Evolutionary conservation across 345 rosid genomes (phyloP), one percentile per base, ranked within the genome.

Genomic region (Syzygium aromaticum): DNA sequence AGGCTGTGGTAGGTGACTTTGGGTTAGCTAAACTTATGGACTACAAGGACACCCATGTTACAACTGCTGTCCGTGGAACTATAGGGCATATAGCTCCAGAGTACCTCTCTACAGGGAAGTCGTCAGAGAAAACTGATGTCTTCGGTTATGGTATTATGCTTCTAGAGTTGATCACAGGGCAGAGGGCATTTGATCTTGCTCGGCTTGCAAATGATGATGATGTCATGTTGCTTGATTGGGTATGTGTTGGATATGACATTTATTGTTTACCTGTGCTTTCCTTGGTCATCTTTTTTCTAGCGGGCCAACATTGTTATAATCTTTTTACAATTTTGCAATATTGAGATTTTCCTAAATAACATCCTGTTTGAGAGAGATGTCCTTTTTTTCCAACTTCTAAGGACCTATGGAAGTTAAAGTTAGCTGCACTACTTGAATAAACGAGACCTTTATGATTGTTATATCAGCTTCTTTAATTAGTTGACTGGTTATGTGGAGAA

Each of bases 161-260:
- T 87, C 89, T 97, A 8, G 99, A 97, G 91, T 94, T 97, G 6
- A 94, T 97, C 67, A 97, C 99, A 19, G 99, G 99, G 89, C 99
- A 97, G 88, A 93, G 99, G 90, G 99, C 99, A 11, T 96, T 97
- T 11, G 99, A 97, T 93, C 99, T 97, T 28, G 99, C 99, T 67
- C 93, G 99, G 87, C 96, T 97, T 5, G 99, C 99, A 59, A 97
- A 97, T 51, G 99, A 97, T 53, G 99, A 97, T 28, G 99, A 97
- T 85, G 99, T 96, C 92, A 97, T 97, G 99, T 85, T 96, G 52
- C 99, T 97, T 54, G 99, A 97, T 91, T 96, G 99, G 99, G 99
- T 97, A 95, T 84, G 92, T 87, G 15, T 73, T 38, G 82, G 49
- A 15, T 3, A 54, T 86, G 63, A 17, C 16, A 9, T 33, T 67